Conservation (phyloP, 257 asterid species). For the Solanum microdontum region DNA sequence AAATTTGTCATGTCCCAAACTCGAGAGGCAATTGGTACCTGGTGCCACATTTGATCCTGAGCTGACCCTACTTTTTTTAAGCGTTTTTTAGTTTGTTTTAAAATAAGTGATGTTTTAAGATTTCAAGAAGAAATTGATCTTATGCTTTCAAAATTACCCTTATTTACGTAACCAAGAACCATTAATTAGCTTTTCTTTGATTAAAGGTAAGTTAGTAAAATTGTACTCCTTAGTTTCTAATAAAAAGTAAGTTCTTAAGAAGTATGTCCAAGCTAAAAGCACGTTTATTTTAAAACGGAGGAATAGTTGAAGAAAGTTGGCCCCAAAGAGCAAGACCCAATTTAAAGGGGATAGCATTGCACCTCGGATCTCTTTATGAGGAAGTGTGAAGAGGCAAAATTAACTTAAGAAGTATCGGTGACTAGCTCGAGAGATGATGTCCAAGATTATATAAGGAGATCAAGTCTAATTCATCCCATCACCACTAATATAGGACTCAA, state of each 20-base stretch:
- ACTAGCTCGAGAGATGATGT: background rate
- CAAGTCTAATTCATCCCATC: background rate
- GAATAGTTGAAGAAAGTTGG: background rate
- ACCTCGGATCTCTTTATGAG: background rate
- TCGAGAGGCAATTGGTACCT: background rate
- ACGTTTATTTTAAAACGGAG: background rate
- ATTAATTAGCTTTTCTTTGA: background rate
- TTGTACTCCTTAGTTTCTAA: background rate
- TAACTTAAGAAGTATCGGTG: background rate
- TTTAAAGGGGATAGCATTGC: background rate
- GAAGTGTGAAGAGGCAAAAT: background rate
- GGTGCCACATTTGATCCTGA: background rate
- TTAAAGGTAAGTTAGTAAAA: background rate
- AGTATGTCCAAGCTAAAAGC: background rate
- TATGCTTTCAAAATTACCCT: background rate
- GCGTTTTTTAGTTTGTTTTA: background rate
- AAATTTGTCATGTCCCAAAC: background rate
- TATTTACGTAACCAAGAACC: background rate
- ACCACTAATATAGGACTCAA: background rate
- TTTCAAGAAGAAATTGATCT: too few relatives aligned
- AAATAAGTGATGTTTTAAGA: background rate
- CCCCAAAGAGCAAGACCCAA: background rate
- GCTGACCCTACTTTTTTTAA: too few relatives aligned
- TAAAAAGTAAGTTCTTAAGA: too few relatives aligned
- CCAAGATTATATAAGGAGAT: background rate